A percentile compares a stretch with the other conserved stretches of the same genome.
Evolutionary conservation across 1,284 basidiomycete species (phyloP).

Genomic region (Cystobasidium slooffiae): DNA sequence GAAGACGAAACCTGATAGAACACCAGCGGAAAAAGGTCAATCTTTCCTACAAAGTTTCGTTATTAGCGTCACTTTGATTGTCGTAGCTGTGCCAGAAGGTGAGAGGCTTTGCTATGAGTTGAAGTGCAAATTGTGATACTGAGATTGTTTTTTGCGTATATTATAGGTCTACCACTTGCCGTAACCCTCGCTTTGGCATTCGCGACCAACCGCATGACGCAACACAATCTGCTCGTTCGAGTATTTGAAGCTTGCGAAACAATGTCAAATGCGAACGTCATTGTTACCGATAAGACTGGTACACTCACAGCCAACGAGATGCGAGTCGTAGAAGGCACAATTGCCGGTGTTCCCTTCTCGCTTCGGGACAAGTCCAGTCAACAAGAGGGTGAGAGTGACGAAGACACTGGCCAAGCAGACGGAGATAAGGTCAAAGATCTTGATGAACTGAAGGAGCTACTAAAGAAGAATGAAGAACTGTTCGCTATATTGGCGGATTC

Average conservation of each 20-base stretch:
- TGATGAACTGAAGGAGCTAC: constrained; percentile 16
- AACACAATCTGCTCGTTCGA: constrained; percentile 46
- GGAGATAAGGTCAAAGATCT: constrained; percentile 18
- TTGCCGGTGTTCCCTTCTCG: constrained; percentile 26
- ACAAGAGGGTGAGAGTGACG: constrained; percentile 14
- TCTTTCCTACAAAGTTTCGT: constrained; percentile 47
- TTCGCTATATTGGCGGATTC: constrained; percentile 42
- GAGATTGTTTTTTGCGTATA: not conserved
- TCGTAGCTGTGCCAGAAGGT: constrained; percentile 49
- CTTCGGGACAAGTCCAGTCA: constrained; percentile 20
- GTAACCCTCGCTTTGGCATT: constrained; percentile 49
- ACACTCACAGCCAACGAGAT: constrained; percentile 48
- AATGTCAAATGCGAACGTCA: constrained; percentile 48
- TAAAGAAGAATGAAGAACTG: constrained; percentile 44
- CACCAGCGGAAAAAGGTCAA: constrained; percentile 47
- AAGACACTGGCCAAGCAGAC: constrained; percentile 8
- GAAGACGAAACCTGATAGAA: constrained; percentile 44
- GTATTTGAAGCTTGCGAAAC: constrained; percentile 48
- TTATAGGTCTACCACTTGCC: constrained; percentile 46
- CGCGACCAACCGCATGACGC: constrained; percentile 48
- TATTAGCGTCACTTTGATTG: constrained; percentile 47
- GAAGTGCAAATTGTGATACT: not conserved
- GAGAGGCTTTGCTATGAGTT: not conserved
- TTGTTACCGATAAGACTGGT: constrained; percentile 48
- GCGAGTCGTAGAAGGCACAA: constrained; percentile 47